Conservation (phyloP, 2,329 filamentous ascomycete genomes). For the Ustulina deusta region DNA sequence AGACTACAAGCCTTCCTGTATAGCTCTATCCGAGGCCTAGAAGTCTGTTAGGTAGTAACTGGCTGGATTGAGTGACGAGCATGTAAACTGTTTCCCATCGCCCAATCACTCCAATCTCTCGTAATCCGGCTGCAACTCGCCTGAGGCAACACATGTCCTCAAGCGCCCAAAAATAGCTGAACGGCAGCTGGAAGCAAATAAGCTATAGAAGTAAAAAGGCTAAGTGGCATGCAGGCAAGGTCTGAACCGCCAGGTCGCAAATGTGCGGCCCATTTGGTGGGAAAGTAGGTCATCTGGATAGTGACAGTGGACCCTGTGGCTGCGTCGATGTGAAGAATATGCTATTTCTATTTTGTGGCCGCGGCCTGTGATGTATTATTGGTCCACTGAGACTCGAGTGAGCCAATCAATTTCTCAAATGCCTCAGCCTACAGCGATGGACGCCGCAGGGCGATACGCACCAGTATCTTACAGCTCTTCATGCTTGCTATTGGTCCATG, state of each 20-base stretch:
- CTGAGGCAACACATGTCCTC: background rate
- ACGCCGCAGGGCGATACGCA: constrained; percentile 39
- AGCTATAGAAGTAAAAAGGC: constrained; percentile 4
- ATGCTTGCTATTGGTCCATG: constrained; percentile 43
- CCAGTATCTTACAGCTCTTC: constrained; percentile 29
- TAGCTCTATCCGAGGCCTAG: background rate
- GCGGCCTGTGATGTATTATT: constrained; percentile 16
- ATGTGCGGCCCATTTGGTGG: constrained; percentile 27
- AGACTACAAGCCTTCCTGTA: background rate
- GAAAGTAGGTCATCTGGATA: constrained; percentile 29
- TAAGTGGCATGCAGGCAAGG: constrained; percentile 11
- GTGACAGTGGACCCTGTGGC: constrained; percentile 21
- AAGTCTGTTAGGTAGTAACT: constrained; percentile 5
- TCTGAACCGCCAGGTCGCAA: constrained; percentile 30
- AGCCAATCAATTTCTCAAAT: constrained; percentile 43
- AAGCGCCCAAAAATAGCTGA: constrained; percentile 33
- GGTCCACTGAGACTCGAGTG: constrained; percentile 39
- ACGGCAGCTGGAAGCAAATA: background rate
- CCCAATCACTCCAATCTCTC: background rate
- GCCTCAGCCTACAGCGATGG: constrained; percentile 39
- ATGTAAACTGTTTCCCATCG: constrained; percentile 5
- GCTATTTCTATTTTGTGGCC: constrained; percentile 46
- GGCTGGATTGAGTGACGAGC: constrained; percentile 8
- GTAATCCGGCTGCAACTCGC: constrained; percentile 10
- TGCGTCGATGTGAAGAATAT: constrained; percentile 35